phyloP scores from a whole-genome alignment of 2,329 filamentous ascomycete species.

The Colletotrichum tabaci region DNA sequence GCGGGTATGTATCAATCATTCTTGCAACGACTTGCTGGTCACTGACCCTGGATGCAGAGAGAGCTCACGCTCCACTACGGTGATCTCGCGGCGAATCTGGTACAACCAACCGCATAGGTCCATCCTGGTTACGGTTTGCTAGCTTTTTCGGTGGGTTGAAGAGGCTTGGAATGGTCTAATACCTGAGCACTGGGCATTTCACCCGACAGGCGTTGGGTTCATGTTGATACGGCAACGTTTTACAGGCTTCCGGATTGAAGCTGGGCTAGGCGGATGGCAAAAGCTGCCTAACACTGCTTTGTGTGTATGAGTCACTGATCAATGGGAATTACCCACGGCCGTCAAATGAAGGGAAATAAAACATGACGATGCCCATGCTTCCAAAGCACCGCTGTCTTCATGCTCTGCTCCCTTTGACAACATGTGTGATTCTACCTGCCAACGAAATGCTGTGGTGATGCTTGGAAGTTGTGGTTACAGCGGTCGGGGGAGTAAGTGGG shows the following conservation, averaged over 20 bases:
- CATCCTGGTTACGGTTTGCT: conserved; percentile 17
- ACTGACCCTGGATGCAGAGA: conserved; percentile 57
- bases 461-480: not conserved
- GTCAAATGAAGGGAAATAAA: conserved; percentile 39
- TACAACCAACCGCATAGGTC: conserved; percentile 34
- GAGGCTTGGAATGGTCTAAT: conserved; percentile 38
- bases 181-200: conserved; percentile 27
- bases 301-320: conserved; percentile 41
- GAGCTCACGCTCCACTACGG: conserved; percentile 74
- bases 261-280: conserved; percentile 28
- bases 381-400: not conserved
- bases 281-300: conserved; percentile 31
- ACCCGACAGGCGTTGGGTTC: conserved; percentile 39
- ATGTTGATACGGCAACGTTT: conserved; percentile 36
- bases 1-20: conserved; percentile 62
- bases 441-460: not conserved
- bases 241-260: conserved; percentile 36
- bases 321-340: conserved; percentile 30
- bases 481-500: conserved; percentile 5
- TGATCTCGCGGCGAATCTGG: conserved; percentile 68
- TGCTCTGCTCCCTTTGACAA: not conserved
- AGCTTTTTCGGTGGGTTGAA: conserved; percentile 26
- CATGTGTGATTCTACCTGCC: not conserved
- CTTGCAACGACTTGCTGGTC: conserved; percentile 24
- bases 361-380: conserved; percentile 33